These are phyloP conservation scores for Durotheca rogersii DNA, from an alignment of 495 filamentous ascomycete genomes.

Conservation along the genomic window DNA sequence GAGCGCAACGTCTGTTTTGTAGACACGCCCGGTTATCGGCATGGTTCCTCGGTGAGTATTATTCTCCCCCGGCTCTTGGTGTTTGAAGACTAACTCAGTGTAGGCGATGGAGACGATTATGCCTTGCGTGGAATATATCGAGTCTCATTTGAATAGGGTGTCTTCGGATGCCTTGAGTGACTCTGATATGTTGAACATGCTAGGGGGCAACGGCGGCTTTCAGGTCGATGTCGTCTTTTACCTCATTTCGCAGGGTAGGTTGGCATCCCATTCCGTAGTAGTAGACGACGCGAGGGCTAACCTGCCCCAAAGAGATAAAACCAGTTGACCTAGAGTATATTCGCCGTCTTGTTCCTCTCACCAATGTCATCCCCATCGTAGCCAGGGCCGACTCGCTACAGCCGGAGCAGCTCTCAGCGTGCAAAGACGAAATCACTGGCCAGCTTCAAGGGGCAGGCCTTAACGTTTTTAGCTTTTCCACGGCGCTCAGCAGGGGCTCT, in stretches of 20 bases:
- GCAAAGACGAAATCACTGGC: slow-evolving; percentile 63
- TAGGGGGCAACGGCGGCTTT: slow-evolving; percentile 82
- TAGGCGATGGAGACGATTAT: slow-evolving; percentile 66
- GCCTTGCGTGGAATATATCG: slow-evolving; percentile 66
- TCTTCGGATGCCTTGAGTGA: slow-evolving; percentile 62
- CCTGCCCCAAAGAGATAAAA: slow-evolving; percentile 58
- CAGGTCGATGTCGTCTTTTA: slow-evolving; percentile 91
- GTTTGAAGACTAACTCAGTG: slow-evolving; percentile 9
- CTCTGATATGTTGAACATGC: slow-evolving; percentile 72
- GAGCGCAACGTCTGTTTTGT: slow-evolving; percentile 96
- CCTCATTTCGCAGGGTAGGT: slow-evolving; percentile 56
- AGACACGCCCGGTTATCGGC: slow-evolving; percentile 78
- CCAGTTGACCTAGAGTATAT: slow-evolving; percentile 76
- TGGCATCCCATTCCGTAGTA: background rate
- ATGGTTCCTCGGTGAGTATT: slow-evolving; percentile 56
- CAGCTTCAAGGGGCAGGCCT: slow-evolving; percentile 63
- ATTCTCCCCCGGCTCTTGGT: background rate
- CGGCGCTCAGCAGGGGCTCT: slow-evolving; percentile 9
- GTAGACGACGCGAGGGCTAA: slow-evolving; percentile 19
- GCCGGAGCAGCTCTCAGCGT: slow-evolving; percentile 54
- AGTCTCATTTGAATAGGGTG: slow-evolving; percentile 68
- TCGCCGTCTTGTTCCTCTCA: slow-evolving; percentile 68
- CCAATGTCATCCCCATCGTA: slow-evolving; percentile 84
- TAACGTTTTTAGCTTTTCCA: slow-evolving; percentile 67
- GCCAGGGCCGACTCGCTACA: slow-evolving; percentile 73